Evolutionary conservation across 2,329 filamentous ascomycete species (phyloP).

Genomic region (Metarhizium humberi): DNA sequence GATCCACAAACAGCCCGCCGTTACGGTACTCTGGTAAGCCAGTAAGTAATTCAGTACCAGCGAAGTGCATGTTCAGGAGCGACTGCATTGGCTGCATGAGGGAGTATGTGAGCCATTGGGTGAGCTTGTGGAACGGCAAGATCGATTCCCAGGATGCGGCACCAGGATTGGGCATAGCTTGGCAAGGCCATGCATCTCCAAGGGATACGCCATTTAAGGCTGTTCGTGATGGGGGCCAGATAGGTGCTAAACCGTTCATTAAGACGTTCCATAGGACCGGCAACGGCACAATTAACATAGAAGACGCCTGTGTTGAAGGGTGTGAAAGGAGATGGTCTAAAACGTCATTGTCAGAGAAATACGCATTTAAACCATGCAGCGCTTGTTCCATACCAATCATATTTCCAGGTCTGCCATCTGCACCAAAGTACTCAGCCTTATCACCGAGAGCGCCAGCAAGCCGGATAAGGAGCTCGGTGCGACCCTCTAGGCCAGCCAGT

Average conservation of each 20-base stretch:
- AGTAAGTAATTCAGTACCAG: slow-evolving; percentile 72
- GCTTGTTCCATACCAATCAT: slow-evolving; percentile 65
- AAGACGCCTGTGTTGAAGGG: slow-evolving; percentile 79
- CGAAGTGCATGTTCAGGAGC: slow-evolving; percentile 70
- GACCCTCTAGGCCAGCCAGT: slow-evolving; percentile 76
- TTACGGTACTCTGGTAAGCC: slow-evolving; percentile 90
- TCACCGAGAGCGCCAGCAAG: slow-evolving; percentile 65
- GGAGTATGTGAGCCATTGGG: slow-evolving; percentile 90
- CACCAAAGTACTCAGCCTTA: slow-evolving; percentile 76
- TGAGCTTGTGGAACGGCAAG: slow-evolving; percentile 87
- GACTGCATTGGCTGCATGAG: slow-evolving; percentile 86
- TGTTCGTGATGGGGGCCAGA: slow-evolving; percentile 84
- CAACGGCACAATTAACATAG: slow-evolving; percentile 76
- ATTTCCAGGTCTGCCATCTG: slow-evolving; percentile 78
- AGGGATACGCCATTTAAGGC: slow-evolving; percentile 78
- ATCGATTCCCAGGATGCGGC: slow-evolving; percentile 61
- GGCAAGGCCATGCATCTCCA: slow-evolving; percentile 91
- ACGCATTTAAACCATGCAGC: neutral
- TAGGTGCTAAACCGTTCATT: slow-evolving; percentile 74
- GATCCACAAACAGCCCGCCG: slow-evolving; percentile 77
- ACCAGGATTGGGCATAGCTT: slow-evolving; percentile 59
- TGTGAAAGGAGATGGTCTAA: slow-evolving; percentile 88
- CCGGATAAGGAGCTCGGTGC: slow-evolving; percentile 67
- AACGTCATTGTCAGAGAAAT: neutral
- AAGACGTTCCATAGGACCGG: slow-evolving; percentile 86